Evolutionary conservation across 352 stramenopile species (phyloP).

Genomic region (Phytophthora quininea): DNA sequence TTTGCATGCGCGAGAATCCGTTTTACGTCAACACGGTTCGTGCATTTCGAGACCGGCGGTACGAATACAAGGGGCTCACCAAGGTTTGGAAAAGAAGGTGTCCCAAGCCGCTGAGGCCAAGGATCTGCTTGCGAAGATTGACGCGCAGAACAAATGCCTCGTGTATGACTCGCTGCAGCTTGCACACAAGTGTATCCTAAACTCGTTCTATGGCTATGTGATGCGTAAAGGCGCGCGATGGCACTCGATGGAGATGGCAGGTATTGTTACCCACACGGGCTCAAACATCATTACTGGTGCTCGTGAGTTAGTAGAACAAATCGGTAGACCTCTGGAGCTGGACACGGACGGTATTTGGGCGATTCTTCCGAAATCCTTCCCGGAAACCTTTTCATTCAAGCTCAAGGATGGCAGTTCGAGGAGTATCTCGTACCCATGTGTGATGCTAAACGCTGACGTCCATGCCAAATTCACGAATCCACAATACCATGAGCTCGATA

Average conservation of each 20-base stretch:
- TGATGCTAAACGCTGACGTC: slow-evolving; percentile 99
- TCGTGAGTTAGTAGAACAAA: slow-evolving; percentile 92
- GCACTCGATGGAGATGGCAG: slow-evolving; percentile 99
- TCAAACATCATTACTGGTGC: slow-evolving; percentile 98
- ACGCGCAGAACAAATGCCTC: slow-evolving; percentile 88
- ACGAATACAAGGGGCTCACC: slow-evolving; percentile 99
- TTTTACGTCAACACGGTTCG: slow-evolving; percentile 99
- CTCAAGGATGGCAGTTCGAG: slow-evolving; percentile 67
- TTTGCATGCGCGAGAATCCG: slow-evolving; percentile 99
- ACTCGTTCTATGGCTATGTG: slow-evolving; percentile 99
- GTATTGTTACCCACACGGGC: slow-evolving; percentile 98
- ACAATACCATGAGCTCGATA: slow-evolving; percentile 87
- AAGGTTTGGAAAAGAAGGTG: slow-evolving; percentile 94
- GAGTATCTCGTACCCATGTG: slow-evolving; percentile 97
- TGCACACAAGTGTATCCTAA: slow-evolving; percentile 99
- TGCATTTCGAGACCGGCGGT: slow-evolving; percentile 98
- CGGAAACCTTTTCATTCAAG: slow-evolving; percentile 96
- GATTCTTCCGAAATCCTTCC: slow-evolving; percentile 98
- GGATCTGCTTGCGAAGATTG: slow-evolving; percentile 86
- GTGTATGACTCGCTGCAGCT: slow-evolving; percentile 99
- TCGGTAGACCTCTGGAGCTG: slow-evolving; percentile 97
- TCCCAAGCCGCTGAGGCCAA: slow-evolving; percentile 78
- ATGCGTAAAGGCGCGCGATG: slow-evolving; percentile 99
- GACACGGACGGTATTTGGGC: slow-evolving; percentile 99
- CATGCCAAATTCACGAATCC: slow-evolving; percentile 99